Evolutionary conservation across 345 rosid genomes (phyloP).

Genomic region (Melaleuca alternifolia): DNA sequence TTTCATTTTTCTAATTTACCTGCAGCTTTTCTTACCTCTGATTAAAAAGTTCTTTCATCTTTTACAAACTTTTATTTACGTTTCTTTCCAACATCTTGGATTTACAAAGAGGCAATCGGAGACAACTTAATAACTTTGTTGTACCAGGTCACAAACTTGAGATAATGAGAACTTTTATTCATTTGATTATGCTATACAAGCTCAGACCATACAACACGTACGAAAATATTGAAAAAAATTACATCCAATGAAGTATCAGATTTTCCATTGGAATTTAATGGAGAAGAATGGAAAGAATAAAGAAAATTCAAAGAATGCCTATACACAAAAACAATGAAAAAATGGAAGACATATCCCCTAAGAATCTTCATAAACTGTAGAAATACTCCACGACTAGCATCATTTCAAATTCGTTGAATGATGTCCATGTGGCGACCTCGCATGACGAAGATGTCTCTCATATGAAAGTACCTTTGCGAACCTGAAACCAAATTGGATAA

Average conservation of each 20-base stretch:
- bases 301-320: not conserved
- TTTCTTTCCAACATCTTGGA: not conserved
- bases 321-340: not conserved
- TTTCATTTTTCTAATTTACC: not conserved
- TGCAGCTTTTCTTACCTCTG: not conserved
- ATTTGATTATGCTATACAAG: not conserved
- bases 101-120: not conserved
- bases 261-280: not conserved
- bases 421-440: slow-evolving; percentile 16
- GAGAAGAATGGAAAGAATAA: not conserved
- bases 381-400: not conserved
- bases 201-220: not conserved
- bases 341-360: not conserved
- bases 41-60: not conserved
- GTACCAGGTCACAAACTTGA: not conserved
- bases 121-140: not conserved
- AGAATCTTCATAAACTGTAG: not conserved
- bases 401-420: not conserved
- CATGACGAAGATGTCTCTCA: slow-evolving; percentile 39
- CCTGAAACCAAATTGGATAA: slow-evolving; percentile 12
- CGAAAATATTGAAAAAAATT: not conserved
- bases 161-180: not conserved
- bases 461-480: slow-evolving; percentile 44
- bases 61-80: not conserved
- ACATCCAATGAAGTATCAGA: not conserved